A percentile compares a stretch with the other conserved stretches of the same genome.
Evolutionary conservation across 2,329 filamentous ascomycete genomes (phyloP).

Genomic region (Elsinoe australis): DNA sequence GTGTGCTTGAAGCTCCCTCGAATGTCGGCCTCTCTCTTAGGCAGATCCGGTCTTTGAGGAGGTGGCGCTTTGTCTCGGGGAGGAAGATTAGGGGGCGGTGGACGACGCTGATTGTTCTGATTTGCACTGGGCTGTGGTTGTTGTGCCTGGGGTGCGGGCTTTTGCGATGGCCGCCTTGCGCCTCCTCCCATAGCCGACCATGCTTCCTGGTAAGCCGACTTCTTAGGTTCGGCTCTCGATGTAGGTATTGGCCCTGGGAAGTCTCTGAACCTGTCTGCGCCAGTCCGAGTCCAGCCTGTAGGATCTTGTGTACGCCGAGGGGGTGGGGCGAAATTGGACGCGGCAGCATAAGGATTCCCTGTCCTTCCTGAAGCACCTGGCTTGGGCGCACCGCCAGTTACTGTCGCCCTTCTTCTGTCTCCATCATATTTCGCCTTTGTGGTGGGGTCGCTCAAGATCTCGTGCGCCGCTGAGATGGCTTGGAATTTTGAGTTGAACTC

Average conservation of each 20-base stretch:
- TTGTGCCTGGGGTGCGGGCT: constrained; percentile 21
- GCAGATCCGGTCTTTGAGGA: constrained; percentile 25
- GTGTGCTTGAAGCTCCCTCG: constrained; percentile 31
- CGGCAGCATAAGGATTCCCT: constrained; percentile 33
- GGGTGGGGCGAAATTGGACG: constrained; percentile 36
- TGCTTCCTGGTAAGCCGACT: constrained; percentile 40
- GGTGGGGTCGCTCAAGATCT: constrained; percentile 59
- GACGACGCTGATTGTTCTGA: constrained; percentile 22
- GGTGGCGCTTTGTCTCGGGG: constrained; percentile 5
- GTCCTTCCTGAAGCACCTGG: constrained; percentile 16
- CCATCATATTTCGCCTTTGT: constrained; percentile 55
- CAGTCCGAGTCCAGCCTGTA: constrained; percentile 29
- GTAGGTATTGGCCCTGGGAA: constrained; percentile 31
- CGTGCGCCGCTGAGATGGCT: constrained; percentile 76
- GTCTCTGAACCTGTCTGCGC: constrained; percentile 39
- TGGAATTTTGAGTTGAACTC: constrained; percentile 79
- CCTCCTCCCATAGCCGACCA: constrained; percentile 44
- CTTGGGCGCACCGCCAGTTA: constrained; percentile 24
- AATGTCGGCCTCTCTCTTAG: constrained; percentile 32
- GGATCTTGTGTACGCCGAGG: constrained; percentile 32
- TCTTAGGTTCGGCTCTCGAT: constrained; percentile 33
- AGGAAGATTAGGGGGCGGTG: constrained; percentile 22
- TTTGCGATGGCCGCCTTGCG: constrained; percentile 27
- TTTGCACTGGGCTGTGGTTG: constrained; percentile 20
- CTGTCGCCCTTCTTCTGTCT: constrained; percentile 48